Conservation (phyloP, 345 rosid genomes). For the Stellera chamaejasme region DNA sequence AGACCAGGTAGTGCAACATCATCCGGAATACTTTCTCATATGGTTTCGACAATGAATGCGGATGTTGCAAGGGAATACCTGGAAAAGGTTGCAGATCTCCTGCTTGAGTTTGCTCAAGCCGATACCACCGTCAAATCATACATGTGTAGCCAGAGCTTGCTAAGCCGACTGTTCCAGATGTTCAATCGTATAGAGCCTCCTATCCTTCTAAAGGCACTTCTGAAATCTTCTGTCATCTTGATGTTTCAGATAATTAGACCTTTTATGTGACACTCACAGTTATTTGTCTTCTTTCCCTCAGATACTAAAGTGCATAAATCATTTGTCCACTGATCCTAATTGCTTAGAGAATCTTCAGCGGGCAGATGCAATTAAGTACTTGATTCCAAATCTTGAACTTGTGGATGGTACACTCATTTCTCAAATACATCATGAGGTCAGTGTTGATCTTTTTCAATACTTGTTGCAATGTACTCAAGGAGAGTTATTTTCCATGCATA, state of each 20-base stretch:
- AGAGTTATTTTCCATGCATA: no score
- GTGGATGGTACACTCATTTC: conserved; percentile 79
- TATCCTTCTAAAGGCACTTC: conserved; percentile 75
- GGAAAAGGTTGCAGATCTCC: conserved; percentile 94
- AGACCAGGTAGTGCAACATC: conserved; percentile 97
- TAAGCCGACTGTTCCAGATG: conserved; percentile 89
- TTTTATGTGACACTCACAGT: conserved; percentile 9
- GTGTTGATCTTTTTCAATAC: conserved; percentile 16
- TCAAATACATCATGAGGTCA: conserved; percentile 84
- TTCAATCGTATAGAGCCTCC: conserved; percentile 80
- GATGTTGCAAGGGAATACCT: conserved; percentile 93
- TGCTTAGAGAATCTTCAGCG: conserved; percentile 97
- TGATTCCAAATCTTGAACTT: conserved; percentile 93
- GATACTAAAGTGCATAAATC: conserved; percentile 81
- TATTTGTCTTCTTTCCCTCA: conserved; percentile 18
- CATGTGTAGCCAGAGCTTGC: conserved; percentile 94
- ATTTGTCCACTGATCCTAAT: conserved; percentile 89
- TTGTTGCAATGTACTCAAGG: background rate
- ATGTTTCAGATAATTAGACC: conserved; percentile 1
- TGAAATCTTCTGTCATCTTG: conserved; percentile 8
- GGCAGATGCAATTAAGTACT: conserved; percentile 86
- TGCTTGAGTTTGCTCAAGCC: conserved; percentile 95
- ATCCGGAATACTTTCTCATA: conserved; percentile 81
- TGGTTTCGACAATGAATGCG: conserved; percentile 84
- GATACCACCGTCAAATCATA: conserved; percentile 85